Evolutionary conservation across 768 basidiomycete genomes (phyloP).

Genomic region (Russula griseocarnosa): DNA sequence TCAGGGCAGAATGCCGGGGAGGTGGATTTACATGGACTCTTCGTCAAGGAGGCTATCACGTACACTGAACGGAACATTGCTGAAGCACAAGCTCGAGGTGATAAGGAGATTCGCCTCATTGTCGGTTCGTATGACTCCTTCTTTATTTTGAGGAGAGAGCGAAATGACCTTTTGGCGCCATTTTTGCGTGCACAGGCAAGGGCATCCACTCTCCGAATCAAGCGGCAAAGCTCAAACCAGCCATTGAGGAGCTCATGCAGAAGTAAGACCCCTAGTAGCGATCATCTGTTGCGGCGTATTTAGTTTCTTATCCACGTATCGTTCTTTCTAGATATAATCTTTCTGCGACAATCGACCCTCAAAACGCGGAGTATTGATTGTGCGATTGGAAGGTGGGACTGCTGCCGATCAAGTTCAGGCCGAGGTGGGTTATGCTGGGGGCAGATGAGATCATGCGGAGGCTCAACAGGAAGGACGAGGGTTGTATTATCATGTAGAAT

Average conservation of each 20-base stretch:
- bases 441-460: slow-evolving; percentile 57
- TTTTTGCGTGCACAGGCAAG: slow-evolving; percentile 50
- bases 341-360: slow-evolving; percentile 67
- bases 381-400: slow-evolving; percentile 52
- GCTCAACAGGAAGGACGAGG: slow-evolving; percentile 47
- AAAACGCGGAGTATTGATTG: slow-evolving; percentile 84
- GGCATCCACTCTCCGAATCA: slow-evolving; percentile 78
- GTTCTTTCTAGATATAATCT: slow-evolving; percentile 57
- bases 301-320: neutral
- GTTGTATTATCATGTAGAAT: slow-evolving; percentile 65
- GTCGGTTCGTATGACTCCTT: slow-evolving; percentile 55
- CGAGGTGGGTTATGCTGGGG: slow-evolving; percentile 41
- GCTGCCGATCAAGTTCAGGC: slow-evolving; percentile 24
- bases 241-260: slow-evolving; percentile 80
- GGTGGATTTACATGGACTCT: slow-evolving; percentile 87
- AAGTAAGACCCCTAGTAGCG: slow-evolving; percentile 62
- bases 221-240: slow-evolving; percentile 85
- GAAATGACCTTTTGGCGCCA: neutral
- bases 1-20: slow-evolving; percentile 65
- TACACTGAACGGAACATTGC: slow-evolving; percentile 67
- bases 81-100: slow-evolving; percentile 59
- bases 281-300: neutral
- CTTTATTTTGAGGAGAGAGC: neutral
- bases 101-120: slow-evolving; percentile 69
- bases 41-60: slow-evolving; percentile 86